These are phyloP conservation scores for Dothistroma septosporum DNA, from an alignment of 2,329 filamentous ascomycete genomes.

Conservation along the genomic window DNA sequence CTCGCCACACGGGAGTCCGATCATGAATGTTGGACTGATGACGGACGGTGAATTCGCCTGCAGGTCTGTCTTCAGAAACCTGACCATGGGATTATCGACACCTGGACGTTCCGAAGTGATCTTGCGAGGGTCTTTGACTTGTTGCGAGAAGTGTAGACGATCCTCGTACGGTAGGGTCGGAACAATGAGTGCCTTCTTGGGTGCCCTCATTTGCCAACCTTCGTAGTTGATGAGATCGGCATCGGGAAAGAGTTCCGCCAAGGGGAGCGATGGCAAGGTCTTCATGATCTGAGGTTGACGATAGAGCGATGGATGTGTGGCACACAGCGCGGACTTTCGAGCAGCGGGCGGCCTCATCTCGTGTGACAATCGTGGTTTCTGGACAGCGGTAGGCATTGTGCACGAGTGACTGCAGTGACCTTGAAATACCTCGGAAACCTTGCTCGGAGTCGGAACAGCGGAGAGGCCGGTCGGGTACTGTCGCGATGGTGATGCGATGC, in stretches of 20 bases:
- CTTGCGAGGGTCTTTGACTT: neutral
- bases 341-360: neutral
- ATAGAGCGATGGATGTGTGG: conserved; percentile 17
- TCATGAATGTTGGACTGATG: conserved; percentile 15
- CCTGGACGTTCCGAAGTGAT: conserved; percentile 6
- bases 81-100: conserved; percentile 8
- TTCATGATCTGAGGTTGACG: neutral
- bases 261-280: neutral
- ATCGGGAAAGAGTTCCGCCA: conserved; percentile 4
- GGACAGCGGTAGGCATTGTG: neutral
- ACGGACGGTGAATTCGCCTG: conserved; percentile 7
- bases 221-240: neutral
- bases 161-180: neutral
- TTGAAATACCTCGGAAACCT: neutral
- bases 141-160: neutral
- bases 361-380: neutral
- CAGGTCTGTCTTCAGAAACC: conserved; percentile 10
- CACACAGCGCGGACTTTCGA: neutral
- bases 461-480: neutral
- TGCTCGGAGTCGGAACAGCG: neutral
- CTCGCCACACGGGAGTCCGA: conserved; percentile 13
- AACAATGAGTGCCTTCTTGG: neutral
- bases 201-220: neutral
- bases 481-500: neutral
- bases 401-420: neutral